A percentile compares a stretch with the other conserved stretches of the same genome.
Conservation (phyloP, 2,329 filamentous ascomycete genomes). For the Fusarium camptoceras region DNA sequence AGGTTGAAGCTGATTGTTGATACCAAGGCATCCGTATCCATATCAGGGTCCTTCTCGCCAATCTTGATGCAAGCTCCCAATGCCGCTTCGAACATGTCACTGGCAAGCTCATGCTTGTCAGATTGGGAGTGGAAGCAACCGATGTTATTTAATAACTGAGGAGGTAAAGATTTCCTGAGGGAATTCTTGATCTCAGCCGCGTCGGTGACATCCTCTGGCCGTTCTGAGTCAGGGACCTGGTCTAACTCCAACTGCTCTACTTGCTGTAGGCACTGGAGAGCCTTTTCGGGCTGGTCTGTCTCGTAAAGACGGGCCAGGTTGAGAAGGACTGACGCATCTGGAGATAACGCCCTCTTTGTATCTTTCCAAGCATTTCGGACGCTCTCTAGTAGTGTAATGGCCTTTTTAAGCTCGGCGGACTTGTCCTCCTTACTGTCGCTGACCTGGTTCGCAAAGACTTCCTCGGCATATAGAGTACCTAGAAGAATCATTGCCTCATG, state of each 20-base stretch:
- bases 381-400: constrained; percentile 83
- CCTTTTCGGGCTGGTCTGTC: constrained; percentile 85
- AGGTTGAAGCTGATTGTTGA: constrained; percentile 98
- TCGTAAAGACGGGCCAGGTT: constrained; percentile 95
- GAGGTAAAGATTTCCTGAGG: constrained; percentile 83
- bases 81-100: constrained; percentile 92
- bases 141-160: constrained; percentile 96
- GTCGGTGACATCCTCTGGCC: constrained; percentile 66
- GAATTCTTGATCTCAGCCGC: constrained; percentile 69
- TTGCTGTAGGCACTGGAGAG: constrained; percentile 89
- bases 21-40: constrained; percentile 90
- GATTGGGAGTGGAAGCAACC: constrained; percentile 94
- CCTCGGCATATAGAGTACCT: constrained; percentile 92
- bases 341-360: constrained; percentile 81
- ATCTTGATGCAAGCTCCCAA: constrained; percentile 87
- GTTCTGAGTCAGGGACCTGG: constrained; percentile 77
- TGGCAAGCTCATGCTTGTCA: constrained; percentile 82
- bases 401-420: constrained; percentile 84
- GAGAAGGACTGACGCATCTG: constrained; percentile 88
- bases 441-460: constrained; percentile 84
- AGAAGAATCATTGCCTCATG: constrained; percentile 93
- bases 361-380: constrained; percentile 94
- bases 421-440: constrained; percentile 86
- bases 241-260: constrained; percentile 91
- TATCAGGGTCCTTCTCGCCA: constrained; percentile 77